Conservation (phyloP, 352 stramenopile genomes). For the Thalassiosira exigua region DNA sequence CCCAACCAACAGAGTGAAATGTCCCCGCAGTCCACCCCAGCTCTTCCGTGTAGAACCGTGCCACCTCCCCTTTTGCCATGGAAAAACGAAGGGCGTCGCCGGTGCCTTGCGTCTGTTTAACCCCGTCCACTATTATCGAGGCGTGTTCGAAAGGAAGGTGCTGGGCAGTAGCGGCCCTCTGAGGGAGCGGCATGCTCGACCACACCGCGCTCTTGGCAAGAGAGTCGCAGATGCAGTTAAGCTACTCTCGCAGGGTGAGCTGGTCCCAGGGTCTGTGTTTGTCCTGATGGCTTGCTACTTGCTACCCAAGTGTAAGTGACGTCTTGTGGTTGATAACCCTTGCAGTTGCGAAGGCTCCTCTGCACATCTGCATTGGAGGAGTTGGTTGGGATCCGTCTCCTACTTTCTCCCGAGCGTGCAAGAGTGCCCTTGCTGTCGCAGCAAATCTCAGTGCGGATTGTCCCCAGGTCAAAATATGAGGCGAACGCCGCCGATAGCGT, state of each 20-base stretch:
- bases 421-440: constrained; percentile 6
- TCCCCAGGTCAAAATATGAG: background rate
- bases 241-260: background rate
- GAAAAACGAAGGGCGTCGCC: background rate
- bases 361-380: background rate
- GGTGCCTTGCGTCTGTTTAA: constrained; percentile 16
- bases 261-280: background rate
- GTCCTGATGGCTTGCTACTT: constrained; percentile 4
- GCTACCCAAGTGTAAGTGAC: background rate
- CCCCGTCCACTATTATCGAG: constrained; percentile 4
- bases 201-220: constrained; percentile 1
- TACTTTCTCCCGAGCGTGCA: background rate
- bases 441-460: background rate
- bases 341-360: background rate
- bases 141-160: constrained; percentile 12
- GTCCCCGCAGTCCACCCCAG: background rate
- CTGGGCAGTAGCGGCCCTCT: background rate
- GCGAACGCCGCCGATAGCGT: background rate
- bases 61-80: background rate
- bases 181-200: background rate
- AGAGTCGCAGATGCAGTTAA: constrained; percentile 11
- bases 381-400: background rate
- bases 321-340: background rate
- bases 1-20: constrained; percentile 20
- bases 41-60: background rate